Percentiles rank a stretch among this genome's conserved stretches.
These are phyloP conservation scores for Rhododendron kiyosumense DNA, from an alignment of 148 eudicot genomes.

Conservation along the genomic window DNA sequence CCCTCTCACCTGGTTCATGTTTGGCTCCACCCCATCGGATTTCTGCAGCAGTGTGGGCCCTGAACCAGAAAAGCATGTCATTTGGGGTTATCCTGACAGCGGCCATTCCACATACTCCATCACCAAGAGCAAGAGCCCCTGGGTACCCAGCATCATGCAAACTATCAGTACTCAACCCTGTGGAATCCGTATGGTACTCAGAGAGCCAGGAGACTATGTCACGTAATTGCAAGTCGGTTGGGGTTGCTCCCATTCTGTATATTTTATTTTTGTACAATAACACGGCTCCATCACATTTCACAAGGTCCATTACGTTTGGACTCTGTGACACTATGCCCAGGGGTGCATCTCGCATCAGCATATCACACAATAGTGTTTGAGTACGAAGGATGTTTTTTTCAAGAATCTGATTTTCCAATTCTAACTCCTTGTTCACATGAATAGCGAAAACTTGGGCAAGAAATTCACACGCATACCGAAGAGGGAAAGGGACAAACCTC, in stretches of 20 bases:
- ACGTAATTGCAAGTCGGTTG: slow-evolving; percentile 55
- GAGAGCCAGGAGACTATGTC: slow-evolving; percentile 75
- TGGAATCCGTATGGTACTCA: slow-evolving; percentile 72
- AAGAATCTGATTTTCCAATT: slow-evolving; percentile 66
- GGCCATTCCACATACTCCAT: slow-evolving; percentile 89
- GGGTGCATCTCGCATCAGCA: slow-evolving; percentile 89
- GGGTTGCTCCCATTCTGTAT: slow-evolving; percentile 61
- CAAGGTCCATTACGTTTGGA: slow-evolving; percentile 91
- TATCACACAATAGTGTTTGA: slow-evolving; percentile 86
- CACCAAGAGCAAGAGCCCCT: slow-evolving; percentile 67
- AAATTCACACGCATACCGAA: slow-evolving; percentile 90
- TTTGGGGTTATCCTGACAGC: slow-evolving; percentile 56
- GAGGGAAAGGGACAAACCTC: slow-evolving; percentile 90
- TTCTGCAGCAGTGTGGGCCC: slow-evolving; percentile 83
- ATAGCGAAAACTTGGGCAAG: slow-evolving; percentile 89
- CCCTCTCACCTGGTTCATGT: slow-evolving; percentile 60
- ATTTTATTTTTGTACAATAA: slow-evolving; percentile 56
- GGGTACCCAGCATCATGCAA: slow-evolving; percentile 87
- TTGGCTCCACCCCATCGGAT: slow-evolving; percentile 95
- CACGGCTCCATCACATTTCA: slow-evolving; percentile 94
- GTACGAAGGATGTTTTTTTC: slow-evolving; percentile 88
- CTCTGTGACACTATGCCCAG: slow-evolving; percentile 70
- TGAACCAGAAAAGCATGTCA: slow-evolving; percentile 90
- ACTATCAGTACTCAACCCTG: slow-evolving; percentile 94
- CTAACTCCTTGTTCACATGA: slow-evolving; percentile 80